These are phyloP conservation scores for Ophiostoma ulmi DNA, from an alignment of 2,329 filamentous ascomycete genomes.

Conservation along the genomic window DNA sequence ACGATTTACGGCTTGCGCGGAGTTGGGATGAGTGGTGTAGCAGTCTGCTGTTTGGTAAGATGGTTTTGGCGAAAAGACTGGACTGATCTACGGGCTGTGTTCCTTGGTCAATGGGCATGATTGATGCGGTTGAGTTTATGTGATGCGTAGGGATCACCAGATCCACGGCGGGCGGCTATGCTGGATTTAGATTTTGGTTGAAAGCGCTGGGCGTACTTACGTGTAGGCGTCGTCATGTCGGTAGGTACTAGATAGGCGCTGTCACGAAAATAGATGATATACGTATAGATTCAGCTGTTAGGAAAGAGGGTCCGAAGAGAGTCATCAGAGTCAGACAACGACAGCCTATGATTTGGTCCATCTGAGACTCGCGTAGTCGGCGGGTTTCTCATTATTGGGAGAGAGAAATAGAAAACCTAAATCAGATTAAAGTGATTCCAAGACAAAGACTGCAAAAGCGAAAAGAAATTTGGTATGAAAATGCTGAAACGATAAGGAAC, in stretches of 20 bases:
- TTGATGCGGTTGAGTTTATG: background rate
- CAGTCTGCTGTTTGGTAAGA: background rate
- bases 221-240: background rate
- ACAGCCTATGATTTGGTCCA: background rate
- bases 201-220: background rate
- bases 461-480: background rate
- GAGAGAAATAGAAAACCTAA: background rate
- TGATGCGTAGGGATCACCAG: constrained; percentile 2
- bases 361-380: background rate
- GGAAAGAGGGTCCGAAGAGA: background rate
- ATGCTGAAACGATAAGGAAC: background rate
- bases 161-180: constrained; percentile 5
- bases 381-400: no score
- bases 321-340: background rate
- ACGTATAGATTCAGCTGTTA: background rate
- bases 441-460: background rate
- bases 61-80: background rate
- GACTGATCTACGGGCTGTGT: background rate
- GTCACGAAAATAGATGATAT: no score
- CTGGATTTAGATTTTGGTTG: background rate
- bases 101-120: background rate
- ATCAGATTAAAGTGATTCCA: background rate
- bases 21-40: background rate
- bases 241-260: background rate
- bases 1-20: background rate